Evolutionary conservation across 495 filamentous ascomycete genomes (phyloP).

Genomic region (Aspergillus homomorphus): DNA sequence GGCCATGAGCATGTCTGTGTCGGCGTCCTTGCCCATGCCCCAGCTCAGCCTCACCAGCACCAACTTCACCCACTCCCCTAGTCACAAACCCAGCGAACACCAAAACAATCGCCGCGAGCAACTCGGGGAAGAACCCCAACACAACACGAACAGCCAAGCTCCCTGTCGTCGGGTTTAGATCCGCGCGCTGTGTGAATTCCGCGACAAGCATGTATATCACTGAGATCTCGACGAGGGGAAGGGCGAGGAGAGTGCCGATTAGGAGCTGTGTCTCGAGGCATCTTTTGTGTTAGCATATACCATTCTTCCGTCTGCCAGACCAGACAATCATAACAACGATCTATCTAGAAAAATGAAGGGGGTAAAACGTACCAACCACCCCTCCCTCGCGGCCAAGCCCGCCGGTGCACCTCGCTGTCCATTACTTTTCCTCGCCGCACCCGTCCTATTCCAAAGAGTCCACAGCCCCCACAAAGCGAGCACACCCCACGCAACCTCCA

Average conservation of each 20-base stretch:
- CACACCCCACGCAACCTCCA: not conserved
- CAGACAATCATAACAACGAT: not conserved
- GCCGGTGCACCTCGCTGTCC: too few species aligned
- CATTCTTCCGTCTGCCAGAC: not conserved
- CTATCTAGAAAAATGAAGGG: not conserved
- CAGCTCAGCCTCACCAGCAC: too few species aligned
- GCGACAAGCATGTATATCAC: constrained; percentile 17
- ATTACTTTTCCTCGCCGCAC: not conserved
- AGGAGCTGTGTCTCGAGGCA: constrained; percentile 10
- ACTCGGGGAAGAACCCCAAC: constrained; percentile 20
- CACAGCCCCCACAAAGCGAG: constrained; percentile 1
- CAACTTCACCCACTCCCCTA: constrained; percentile 6
- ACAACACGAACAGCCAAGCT: constrained; percentile 16
- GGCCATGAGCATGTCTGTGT: too few species aligned
- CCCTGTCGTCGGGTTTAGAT: constrained; percentile 3
- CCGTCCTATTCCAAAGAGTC: not conserved
- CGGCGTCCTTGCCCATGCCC: too few species aligned
- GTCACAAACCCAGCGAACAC: constrained; percentile 15
- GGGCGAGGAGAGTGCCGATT: constrained; percentile 11
- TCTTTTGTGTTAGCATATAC: not conserved
- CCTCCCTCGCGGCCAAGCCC: too few species aligned
- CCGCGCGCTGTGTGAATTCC: constrained; percentile 7
- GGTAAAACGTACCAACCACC: too few species aligned
- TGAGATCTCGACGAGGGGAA: constrained; percentile 17
- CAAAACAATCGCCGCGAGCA: constrained; percentile 18